Evolutionary conservation across 2,329 filamentous ascomycete species (phyloP), one percentile per base, ranked within the genome.

Genomic region (Aquanectria penicillioides): DNA sequence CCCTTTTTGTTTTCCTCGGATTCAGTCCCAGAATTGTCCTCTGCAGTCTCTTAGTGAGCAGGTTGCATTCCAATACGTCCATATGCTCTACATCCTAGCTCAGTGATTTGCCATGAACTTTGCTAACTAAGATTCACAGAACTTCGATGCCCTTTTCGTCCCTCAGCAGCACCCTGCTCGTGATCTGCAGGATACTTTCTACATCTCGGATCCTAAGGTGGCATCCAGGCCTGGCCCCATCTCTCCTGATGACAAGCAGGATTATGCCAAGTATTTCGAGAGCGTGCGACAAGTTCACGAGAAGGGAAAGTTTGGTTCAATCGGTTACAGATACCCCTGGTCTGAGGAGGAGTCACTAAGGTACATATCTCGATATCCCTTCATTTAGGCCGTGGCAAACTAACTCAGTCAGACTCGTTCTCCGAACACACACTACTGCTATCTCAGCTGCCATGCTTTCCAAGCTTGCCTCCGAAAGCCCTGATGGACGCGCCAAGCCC

Each of bases 121-220:
- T 4, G 9, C 38, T 47, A 18, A 46, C 48, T 36, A 12, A 23
- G n/a, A 37, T 22, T 7, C 18, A 20, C 23, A 58, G 93, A 98
- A 98, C 79, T 98, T 98, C 77, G 94, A 98, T 73, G 89, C 94
- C 20, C 92, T 99, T 63, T 97, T 94, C 77, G 94, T 98, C 50
- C 94, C 94, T 25, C 95, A 75, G 80, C 95, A 99, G 83, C 95
- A 99, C 77, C 95, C 95, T 48, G 95, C 95, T 59, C 92, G 95
- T 74, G 95, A 99, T 76, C 84, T 97, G 67, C 95, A 99, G 83
- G 95, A 99, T 73, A 98, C 95, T 55, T 98, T 98, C 83, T 99
- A 97, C 82, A 94, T 98, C 72, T 93, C 93, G 34, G 94, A 99
- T 72, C 95, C 95, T 40, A 83, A 87, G 59, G 79, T 78, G 57